Evolutionary conservation across 73 alveolate genomes (phyloP).

Genomic region (Stentor coeruleus): DNA sequence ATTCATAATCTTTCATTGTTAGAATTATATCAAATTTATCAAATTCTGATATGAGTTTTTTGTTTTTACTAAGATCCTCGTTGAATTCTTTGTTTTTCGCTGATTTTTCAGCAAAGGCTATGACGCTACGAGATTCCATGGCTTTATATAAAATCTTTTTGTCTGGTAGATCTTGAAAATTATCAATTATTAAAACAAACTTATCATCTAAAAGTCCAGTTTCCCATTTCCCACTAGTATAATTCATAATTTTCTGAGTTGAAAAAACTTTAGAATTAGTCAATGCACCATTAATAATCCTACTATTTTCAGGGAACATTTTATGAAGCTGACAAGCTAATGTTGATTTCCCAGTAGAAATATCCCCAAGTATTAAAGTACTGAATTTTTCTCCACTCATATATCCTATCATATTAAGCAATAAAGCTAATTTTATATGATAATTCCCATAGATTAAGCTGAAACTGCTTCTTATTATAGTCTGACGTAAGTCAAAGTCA

Average conservation of each 20-base stretch:
- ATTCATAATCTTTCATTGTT: neutral
- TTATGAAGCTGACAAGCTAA: neutral
- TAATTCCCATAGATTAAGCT: neutral
- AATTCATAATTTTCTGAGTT: neutral
- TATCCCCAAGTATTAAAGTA: neutral
- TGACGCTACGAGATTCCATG: conserved; percentile 20
- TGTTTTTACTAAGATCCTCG: neutral
- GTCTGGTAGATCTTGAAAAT: neutral
- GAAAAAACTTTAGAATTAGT: neutral
- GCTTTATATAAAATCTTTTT: neutral
- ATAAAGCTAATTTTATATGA: neutral
- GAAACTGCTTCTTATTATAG: conserved; percentile 4
- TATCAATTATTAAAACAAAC: neutral
- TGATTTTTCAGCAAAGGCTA: neutral
- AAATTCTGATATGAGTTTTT: neutral
- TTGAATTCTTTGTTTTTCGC: neutral
- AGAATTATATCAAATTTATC: conserved; percentile 12
- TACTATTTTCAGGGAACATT: neutral
- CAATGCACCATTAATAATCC: conserved; percentile 6
- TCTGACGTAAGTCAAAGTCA: neutral
- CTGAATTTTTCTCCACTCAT: neutral
- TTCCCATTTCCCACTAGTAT: neutral
- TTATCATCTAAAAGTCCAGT: conserved; percentile 10
- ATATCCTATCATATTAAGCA: neutral
- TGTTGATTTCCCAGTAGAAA: conserved; percentile 6